Percentiles rank a stretch among this genome's conserved stretches.
Evolutionary conservation across 2,329 filamentous ascomycete genomes (phyloP).

Genomic region (Cladophialophora carrionii): DNA sequence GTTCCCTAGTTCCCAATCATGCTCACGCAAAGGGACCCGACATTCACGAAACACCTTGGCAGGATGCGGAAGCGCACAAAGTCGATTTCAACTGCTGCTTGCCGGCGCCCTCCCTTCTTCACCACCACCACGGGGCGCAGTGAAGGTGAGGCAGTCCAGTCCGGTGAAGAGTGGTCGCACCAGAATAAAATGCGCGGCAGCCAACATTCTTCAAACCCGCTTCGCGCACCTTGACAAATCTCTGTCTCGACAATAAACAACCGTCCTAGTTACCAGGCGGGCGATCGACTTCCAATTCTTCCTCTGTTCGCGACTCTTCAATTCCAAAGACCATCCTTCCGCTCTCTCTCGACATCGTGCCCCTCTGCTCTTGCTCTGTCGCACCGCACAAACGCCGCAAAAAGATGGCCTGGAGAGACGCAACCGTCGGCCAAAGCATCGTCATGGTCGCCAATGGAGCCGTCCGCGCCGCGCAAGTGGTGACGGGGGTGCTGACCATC

Average conservation of each 20-base stretch:
- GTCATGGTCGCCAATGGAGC: constrained; percentile 22
- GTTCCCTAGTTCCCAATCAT: not conserved
- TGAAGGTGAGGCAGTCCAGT: constrained; percentile 8
- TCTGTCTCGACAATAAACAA: constrained; percentile 1
- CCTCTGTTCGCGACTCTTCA: not conserved
- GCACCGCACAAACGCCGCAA: not conserved
- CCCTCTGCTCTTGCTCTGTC: not conserved
- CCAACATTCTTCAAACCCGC: not conserved
- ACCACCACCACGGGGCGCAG: not conserved
- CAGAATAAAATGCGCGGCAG: not conserved
- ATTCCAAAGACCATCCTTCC: not conserved
- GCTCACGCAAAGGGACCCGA: not conserved
- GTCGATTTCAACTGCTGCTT: not conserved
- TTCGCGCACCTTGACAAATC: constrained; percentile 5
- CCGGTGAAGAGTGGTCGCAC: not conserved
- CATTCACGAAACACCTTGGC: not conserved
- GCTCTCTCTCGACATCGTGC: not conserved
- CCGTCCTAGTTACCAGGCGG: not conserved
- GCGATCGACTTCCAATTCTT: not conserved
- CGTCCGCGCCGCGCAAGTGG: constrained; percentile 13
- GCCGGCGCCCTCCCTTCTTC: not conserved
- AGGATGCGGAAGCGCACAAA: not conserved
- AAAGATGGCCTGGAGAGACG: constrained; percentile 9
- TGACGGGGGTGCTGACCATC: constrained; percentile 14
- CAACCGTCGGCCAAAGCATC: constrained; percentile 7